Evolutionary conservation across 129 eudicot genomes (phyloP).

Genomic region (Smallanthus sonchifolius): DNA sequence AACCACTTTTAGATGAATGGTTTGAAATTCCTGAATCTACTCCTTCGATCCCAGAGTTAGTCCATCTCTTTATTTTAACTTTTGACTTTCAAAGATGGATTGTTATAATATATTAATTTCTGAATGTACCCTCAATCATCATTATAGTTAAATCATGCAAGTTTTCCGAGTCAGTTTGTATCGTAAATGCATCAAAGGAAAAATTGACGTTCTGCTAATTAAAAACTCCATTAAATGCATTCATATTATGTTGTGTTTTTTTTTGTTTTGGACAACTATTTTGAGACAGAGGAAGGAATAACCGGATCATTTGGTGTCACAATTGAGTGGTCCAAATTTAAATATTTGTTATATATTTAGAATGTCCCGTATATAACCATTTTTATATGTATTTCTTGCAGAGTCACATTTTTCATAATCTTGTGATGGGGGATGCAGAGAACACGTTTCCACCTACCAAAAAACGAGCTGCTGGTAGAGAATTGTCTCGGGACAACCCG

Average conservation of each 20-base stretch:
- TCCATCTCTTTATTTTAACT: too few species aligned
- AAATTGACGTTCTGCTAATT: not conserved
- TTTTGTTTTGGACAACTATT: too few species aligned
- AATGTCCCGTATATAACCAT: not conserved
- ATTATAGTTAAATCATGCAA: not conserved
- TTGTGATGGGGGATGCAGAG: conserved; percentile 68
- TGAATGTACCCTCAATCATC: not conserved
- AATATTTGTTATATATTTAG: not conserved
- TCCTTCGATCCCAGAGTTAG: not conserved
- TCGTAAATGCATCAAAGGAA: not conserved
- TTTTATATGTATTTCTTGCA: conserved; percentile 5
- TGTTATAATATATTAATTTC: not conserved
- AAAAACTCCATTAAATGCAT: too few species aligned
- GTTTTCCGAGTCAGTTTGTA: not conserved
- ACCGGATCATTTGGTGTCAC: too few species aligned
- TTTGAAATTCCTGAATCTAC: not conserved
- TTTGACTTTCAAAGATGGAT: not conserved
- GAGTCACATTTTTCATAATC: conserved; percentile 7
- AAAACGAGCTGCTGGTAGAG: conserved; percentile 75
- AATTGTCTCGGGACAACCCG: conserved; percentile 70
- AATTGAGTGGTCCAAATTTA: too few species aligned
- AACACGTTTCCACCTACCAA: conserved; percentile 60
- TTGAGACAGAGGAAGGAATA: too few species aligned
- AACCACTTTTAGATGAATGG: not conserved
- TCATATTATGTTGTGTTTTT: too few species aligned